Conservation (phyloP, 106 monocot species). For the Triglochin maritima region DNA sequence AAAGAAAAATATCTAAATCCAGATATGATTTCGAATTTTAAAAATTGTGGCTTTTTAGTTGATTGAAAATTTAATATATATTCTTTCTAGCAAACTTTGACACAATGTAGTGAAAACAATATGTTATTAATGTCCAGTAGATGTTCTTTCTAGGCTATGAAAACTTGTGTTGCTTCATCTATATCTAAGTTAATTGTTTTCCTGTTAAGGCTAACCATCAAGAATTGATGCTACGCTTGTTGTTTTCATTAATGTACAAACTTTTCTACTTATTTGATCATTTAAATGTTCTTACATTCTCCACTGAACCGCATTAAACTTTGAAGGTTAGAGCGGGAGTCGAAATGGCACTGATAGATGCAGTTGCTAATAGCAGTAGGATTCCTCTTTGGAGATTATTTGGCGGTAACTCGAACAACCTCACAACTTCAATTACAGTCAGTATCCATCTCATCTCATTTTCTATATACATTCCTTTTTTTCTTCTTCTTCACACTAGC, state of each 20-base stretch:
- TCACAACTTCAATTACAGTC: slow-evolving; percentile 71
- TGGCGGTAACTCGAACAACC: slow-evolving; percentile 59
- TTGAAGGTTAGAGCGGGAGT: slow-evolving; percentile 78
- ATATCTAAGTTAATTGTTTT: too few relatives aligned
- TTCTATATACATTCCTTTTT: background rate
- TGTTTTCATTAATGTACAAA: background rate
- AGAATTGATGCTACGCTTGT: background rate
- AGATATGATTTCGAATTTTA: too few relatives aligned
- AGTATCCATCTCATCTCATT: slow-evolving; percentile 3
- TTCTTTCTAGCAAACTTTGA: too few relatives aligned
- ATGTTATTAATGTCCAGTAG: too few relatives aligned
- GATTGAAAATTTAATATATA: too few relatives aligned
- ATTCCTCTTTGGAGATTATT: slow-evolving; percentile 92
- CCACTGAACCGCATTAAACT: background rate
- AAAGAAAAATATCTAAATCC: too few relatives aligned
- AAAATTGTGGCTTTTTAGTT: too few relatives aligned
- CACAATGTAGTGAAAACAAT: too few relatives aligned
- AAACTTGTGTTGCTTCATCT: background rate
- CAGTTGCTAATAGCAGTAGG: slow-evolving; percentile 64
- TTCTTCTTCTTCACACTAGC: background rate
- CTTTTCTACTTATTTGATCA: background rate
- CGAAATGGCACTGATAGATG: slow-evolving; percentile 98
- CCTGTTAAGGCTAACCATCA: too few relatives aligned
- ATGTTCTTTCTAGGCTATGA: background rate
- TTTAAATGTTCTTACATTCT: background rate